Conservation (phyloP, 2,329 filamentous ascomycete genomes). For the Zasmidium angulare region DNA sequence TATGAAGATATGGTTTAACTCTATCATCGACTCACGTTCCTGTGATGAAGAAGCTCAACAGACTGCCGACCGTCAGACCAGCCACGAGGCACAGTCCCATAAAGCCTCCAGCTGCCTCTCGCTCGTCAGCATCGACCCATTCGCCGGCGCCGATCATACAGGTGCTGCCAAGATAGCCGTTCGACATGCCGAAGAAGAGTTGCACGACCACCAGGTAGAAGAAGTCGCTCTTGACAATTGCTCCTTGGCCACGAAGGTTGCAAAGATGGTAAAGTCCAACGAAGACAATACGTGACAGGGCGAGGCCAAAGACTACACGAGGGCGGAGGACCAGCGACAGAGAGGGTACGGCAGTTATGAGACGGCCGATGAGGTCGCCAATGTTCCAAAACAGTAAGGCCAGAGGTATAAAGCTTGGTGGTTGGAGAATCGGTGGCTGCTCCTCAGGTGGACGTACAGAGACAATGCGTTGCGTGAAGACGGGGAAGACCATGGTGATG, state of each 20-base stretch:
- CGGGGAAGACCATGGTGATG: conserved; percentile 91
- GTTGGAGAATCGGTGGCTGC: conserved; percentile 63
- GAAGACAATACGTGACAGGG: conserved; percentile 66
- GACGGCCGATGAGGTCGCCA: conserved; percentile 77
- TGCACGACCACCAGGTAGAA: conserved; percentile 89
- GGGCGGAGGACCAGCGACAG: conserved; percentile 63
- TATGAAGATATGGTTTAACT: conserved; percentile 1
- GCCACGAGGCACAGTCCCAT: conserved; percentile 90
- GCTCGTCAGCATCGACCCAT: conserved; percentile 78
- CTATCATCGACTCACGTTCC: conserved; percentile 10
- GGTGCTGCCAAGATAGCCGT: conserved; percentile 81
- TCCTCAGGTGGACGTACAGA: conserved; percentile 42
- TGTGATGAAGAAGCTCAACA: conserved; percentile 78
- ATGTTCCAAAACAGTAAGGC: conserved; percentile 92
- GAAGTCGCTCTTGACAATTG: conserved; percentile 72
- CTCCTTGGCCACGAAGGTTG: conserved; percentile 77
- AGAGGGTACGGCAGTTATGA: conserved; percentile 61
- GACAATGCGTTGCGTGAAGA: conserved; percentile 67
- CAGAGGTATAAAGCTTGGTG: conserved; percentile 81
- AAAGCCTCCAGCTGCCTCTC: conserved; percentile 86
- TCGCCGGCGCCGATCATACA: conserved; percentile 89
- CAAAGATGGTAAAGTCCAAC: conserved; percentile 87
- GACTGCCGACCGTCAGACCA: conserved; percentile 79
- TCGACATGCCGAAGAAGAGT: conserved; percentile 77
- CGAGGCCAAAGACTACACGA: conserved; percentile 63